Base-by-base conservation (phyloP, 1,139 yeast species). In the Trichomonascaceae sp. region DNA sequence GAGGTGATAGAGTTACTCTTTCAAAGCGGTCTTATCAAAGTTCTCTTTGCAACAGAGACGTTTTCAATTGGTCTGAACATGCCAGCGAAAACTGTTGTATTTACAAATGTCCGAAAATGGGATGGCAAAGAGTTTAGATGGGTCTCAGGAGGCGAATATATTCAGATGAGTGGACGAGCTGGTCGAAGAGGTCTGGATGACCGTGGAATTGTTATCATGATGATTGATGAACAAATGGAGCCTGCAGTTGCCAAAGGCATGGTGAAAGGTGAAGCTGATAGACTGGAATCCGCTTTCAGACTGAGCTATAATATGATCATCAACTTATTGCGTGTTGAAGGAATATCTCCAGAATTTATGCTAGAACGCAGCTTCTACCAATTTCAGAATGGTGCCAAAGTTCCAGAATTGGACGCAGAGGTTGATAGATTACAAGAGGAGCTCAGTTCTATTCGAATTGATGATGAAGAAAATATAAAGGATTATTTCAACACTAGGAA, bases 161-260 rank as follows among this genome's bases (percentile, higher is more conserved):
- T 93, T 64, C 99, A 95, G 74, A 93, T 93, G 99, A 88, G 97
- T 45, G 99, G 99, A 60, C 85, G 99, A 74, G 99, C 99, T 17
- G 99, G 99, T 65, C 91, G 99, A 78, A 87, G 99, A 79, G 99
- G 99, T 65, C 80, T 95, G 61, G 99, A 95, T 78, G 97, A 93
- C 68, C 85, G 98, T 68, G 99, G 99, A 74, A 91, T 93, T 69
- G 99, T 95, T 53, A 93, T 95, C 64, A 87, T 95, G 87, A 95
- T 95, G 99, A 90, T 93, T 70, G 98, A 93, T 70, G 98, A 93
- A 69, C 93, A 91, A 67, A 95, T 95, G 99, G 99, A 95, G 70
- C 99, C 99, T 4, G 95, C 90, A 64, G 96, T 93, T 43, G 99
- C 99, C 18, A 95, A 95, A 70, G 97, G 98, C 2, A 95, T 95